Evolutionary conservation across 2,329 filamentous ascomycete genomes (phyloP).

Genomic region (Colletotrichum tamarilloi): DNA sequence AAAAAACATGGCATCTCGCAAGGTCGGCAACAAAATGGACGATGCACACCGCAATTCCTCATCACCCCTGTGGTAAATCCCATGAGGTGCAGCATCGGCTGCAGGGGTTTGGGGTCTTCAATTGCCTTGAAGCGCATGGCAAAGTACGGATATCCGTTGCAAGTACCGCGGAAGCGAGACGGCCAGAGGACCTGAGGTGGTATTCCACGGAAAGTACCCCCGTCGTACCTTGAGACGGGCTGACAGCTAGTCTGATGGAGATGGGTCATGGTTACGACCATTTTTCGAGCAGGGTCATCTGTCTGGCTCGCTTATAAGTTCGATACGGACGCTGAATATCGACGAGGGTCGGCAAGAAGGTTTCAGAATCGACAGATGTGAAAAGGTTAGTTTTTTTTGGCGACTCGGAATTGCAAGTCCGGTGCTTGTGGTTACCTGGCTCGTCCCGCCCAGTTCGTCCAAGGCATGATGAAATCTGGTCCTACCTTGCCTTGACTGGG

Average conservation of each 20-base stretch:
- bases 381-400: not conserved
- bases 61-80: not conserved
- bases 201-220: not conserved
- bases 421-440: no score
- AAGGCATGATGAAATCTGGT: not conserved
- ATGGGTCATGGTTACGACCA: not conserved
- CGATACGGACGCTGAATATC: not conserved
- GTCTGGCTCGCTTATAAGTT: not conserved
- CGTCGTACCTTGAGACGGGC: not conserved
- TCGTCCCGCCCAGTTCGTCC: no score
- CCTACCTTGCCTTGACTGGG: not conserved
- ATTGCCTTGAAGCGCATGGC: not conserved
- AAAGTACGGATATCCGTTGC: not conserved
- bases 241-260: not conserved
- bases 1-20: not conserved
- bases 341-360: not conserved
- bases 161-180: not conserved
- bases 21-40: not conserved
- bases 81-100: not conserved
- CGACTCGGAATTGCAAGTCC: not conserved
- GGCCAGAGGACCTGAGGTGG: not conserved
- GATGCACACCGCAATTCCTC: slow-evolving; percentile 14
- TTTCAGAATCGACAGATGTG: not conserved
- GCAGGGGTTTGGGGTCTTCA: not conserved
- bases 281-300: not conserved